Conservation (phyloP, 352 stramenopile species). For the Globisporangium nodosum region DNA sequence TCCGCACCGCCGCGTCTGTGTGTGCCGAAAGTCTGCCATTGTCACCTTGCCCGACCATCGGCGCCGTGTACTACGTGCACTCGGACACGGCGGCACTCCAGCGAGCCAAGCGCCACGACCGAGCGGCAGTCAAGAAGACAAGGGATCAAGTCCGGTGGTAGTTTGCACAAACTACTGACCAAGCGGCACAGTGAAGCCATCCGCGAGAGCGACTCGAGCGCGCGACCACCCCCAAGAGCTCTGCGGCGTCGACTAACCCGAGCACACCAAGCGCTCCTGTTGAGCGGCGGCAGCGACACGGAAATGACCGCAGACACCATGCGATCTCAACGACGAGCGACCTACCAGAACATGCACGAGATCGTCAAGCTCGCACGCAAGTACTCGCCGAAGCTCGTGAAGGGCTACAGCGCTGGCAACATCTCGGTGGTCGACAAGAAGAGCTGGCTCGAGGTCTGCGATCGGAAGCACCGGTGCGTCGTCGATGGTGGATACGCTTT, state of each 20-base stretch:
- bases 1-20: slow-evolving; percentile 14
- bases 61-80: background rate
- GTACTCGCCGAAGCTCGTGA: slow-evolving; percentile 85
- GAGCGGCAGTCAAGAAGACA: slow-evolving; percentile 4
- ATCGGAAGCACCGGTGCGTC: slow-evolving; percentile 77
- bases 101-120: background rate
- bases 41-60: slow-evolving; percentile 6
- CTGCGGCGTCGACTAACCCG: slow-evolving; percentile 36
- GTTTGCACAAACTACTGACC: slow-evolving; percentile 28
- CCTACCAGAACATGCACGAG: slow-evolving; percentile 86
- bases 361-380: slow-evolving; percentile 87
- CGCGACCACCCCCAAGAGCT: slow-evolving; percentile 30
- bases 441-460: slow-evolving; percentile 87
- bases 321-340: slow-evolving; percentile 68
- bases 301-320: slow-evolving; percentile 70
- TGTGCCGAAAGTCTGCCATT: slow-evolving; percentile 16
- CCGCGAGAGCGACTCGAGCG: slow-evolving; percentile 27
- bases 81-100: background rate
- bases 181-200: slow-evolving; percentile 35
- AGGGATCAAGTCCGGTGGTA: slow-evolving; percentile 22
- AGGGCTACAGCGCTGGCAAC: slow-evolving; percentile 84
- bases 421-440: slow-evolving; percentile 91
- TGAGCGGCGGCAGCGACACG: background rate
- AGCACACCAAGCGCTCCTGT: background rate
- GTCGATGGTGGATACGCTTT: background rate